Percentiles rank a stretch among this genome's conserved stretches.
Evolutionary conservation across 2,329 filamentous ascomycete genomes (phyloP).

Genomic region (Aureobasidium sp.): DNA sequence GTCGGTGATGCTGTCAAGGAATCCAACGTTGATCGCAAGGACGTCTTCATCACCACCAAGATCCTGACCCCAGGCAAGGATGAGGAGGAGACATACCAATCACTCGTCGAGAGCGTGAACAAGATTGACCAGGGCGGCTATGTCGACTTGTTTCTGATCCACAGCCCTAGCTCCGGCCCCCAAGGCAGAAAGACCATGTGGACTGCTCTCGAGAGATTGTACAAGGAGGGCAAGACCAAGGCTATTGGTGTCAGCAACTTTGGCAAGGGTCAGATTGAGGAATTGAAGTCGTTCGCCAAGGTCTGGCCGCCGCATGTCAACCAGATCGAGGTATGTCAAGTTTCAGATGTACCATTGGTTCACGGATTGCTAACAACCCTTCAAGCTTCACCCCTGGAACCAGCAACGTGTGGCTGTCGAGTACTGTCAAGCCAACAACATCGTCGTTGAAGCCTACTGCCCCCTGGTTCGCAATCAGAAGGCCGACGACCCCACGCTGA

Average conservation of each 20-base stretch:
- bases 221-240: slow-evolving; percentile 53
- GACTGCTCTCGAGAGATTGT: slow-evolving; percentile 57
- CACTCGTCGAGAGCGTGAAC: slow-evolving; percentile 54
- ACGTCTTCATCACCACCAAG: slow-evolving; percentile 67
- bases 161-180: slow-evolving; percentile 53
- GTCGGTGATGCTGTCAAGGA: slow-evolving; percentile 58
- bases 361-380: slow-evolving; percentile 10
- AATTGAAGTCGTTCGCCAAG: slow-evolving; percentile 59
- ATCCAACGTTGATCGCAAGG: slow-evolving; percentile 48
- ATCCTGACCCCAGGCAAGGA: slow-evolving; percentile 50
- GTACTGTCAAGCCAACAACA: slow-evolving; percentile 53
- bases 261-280: slow-evolving; percentile 60
- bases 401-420: slow-evolving; percentile 55
- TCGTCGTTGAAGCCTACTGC: slow-evolving; percentile 58
- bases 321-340: slow-evolving; percentile 58
- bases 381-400: slow-evolving; percentile 63
- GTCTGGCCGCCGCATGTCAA: slow-evolving; percentile 66
- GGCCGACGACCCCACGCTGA: slow-evolving; percentile 60
- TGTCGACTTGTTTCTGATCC: slow-evolving; percentile 65
- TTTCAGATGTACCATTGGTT: background rate
- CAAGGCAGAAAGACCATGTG: slow-evolving; percentile 56
- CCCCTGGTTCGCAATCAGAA: slow-evolving; percentile 65
- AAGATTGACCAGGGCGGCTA: slow-evolving; percentile 57
- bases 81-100: slow-evolving; percentile 53
- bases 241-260: slow-evolving; percentile 70